Evolutionary conservation across 2,329 filamentous ascomycete genomes (phyloP), one percentile per base, ranked within the genome.

Genomic region (Pyrenochaeta sp.): DNA sequence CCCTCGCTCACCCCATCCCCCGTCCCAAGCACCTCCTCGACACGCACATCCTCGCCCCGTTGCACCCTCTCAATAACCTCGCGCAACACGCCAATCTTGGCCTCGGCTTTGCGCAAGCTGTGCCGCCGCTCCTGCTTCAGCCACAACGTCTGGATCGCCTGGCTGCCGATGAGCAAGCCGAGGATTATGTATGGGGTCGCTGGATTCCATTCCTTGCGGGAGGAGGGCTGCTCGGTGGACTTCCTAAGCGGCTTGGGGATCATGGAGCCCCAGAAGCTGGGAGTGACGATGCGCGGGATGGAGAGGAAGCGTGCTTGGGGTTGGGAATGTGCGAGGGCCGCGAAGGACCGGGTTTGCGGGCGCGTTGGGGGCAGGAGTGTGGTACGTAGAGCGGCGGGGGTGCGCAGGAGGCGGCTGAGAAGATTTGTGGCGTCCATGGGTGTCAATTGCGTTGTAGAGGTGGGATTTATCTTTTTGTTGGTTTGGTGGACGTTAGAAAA

Each of bases 71-170:
- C 64, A 14, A 96, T 88, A 11, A 88, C 79, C 63, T 96, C 93
- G 26, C 83, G 82, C 46, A 99, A 72, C 20, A 90, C 66, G 3
- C 80, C 81, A 51, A 99, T 88, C 65, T 89, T 87, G 6, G 89
- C 85, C 58, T 96, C 89, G 4, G 91, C 86, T 56, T 85, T 84
- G 36, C 92, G 84, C 63, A 80, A 83, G 60, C 88, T 92, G 7
- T 85, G 83, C 21, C 81, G 78, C 63, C 86, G 88, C 36, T 92
- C 86, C 58, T 88, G 89, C 60, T 86, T 87, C 60, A 97, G 70
- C 23, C 85, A 80, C 63, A 99, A 87, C 80, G 94, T 89, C 62
- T 96, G 89, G 60, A 99, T 96, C 10, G 93, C 89, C 79, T 96
- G 96, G 50, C 90, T 96, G 3, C 95, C 95, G 53, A 97, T 93